A percentile compares a stretch with the other conserved stretches of the same genome.
Evolutionary conservation across 768 basidiomycete genomes (phyloP).

Genomic region (Gyrodon lividus): DNA sequence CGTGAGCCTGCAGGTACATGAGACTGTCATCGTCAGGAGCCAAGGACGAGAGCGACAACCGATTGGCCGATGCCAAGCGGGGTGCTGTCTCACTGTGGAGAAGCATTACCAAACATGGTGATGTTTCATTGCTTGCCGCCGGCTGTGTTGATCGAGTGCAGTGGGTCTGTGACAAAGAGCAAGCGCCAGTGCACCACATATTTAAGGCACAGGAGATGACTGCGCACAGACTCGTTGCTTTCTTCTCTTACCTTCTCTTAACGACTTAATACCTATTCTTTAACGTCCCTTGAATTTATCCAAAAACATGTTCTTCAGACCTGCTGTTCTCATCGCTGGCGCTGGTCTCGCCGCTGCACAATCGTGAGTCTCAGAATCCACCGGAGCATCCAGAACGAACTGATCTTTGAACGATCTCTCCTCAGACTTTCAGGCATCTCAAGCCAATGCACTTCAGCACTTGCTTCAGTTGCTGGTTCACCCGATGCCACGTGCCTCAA

Average conservation of each 20-base stretch:
- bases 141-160: no score
- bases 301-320: constrained; percentile 25
- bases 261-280: not conserved
- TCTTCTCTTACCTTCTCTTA: not conserved
- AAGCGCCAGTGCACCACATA: not conserved
- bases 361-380: constrained; percentile 34
- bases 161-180: no score
- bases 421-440: constrained; percentile 18
- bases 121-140: no score
- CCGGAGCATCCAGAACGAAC: not conserved
- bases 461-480: constrained; percentile 43
- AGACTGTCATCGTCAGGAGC: no score
- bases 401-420: not conserved
- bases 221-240: not conserved
- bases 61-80: no score
- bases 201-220: not conserved
- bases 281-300: not conserved
- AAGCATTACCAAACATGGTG: no score
- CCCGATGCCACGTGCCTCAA: constrained; percentile 41
- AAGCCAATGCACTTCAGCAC: constrained; percentile 44
- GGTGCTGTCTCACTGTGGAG: no score
- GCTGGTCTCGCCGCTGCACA: constrained; percentile 42
- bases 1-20: no score
- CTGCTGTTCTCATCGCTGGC: constrained; percentile 29
- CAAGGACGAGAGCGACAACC: no score